These are phyloP conservation scores for Fraxinus baroniana DNA, from an alignment of 305 asterid genomes.

Conservation along the genomic window DNA sequence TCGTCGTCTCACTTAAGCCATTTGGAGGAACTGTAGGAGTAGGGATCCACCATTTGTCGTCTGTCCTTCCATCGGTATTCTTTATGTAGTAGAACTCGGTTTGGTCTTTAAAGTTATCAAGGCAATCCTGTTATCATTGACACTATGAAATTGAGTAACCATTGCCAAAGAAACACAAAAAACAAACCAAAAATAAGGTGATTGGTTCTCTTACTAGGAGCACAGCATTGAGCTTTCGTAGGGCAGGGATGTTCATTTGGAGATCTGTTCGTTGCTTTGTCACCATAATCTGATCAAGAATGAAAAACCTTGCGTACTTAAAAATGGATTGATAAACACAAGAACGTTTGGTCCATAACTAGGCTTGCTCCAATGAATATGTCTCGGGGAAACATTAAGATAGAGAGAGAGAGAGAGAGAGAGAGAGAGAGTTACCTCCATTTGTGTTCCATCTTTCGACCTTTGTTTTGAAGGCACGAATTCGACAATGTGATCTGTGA, in stretches of 20 bases:
- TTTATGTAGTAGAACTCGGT: constrained; percentile 56
- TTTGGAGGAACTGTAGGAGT: constrained; percentile 61
- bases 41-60: constrained; percentile 82
- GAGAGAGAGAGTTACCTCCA: constrained; percentile 43
- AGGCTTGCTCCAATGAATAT: not conserved
- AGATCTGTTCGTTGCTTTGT: constrained; percentile 78
- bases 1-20: constrained; percentile 54
- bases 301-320: not conserved
- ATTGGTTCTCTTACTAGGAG: constrained; percentile 48
- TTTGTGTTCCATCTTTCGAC: constrained; percentile 52
- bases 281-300: constrained; percentile 57
- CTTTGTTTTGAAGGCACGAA: constrained; percentile 55
- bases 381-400: not conserved
- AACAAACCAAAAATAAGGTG: not conserved
- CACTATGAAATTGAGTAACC: not conserved
- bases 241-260: constrained; percentile 81
- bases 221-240: constrained; percentile 62
- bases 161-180: not conserved
- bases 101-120: constrained; percentile 64
- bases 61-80: constrained; percentile 42
- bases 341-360: not conserved
- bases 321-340: not conserved
- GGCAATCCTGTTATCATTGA: constrained; percentile 46
- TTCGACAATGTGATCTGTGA: constrained; percentile 62
- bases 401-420: not conserved